These are phyloP conservation scores for Acanthamoeba castellanii DNA, from an alignment of 208 protist genomes.

Conservation along the genomic window DNA sequence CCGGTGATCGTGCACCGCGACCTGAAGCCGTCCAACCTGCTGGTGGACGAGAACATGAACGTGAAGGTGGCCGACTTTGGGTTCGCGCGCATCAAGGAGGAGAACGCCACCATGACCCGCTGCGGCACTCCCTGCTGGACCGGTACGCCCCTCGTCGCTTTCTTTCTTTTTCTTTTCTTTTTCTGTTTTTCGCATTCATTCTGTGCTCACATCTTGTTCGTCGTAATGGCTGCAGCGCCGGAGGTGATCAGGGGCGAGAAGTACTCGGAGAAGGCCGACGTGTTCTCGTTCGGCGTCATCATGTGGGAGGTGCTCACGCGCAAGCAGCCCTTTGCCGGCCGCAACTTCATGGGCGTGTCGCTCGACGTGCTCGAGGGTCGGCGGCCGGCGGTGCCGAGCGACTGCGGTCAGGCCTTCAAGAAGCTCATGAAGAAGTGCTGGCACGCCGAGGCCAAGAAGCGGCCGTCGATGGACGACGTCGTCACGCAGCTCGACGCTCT, in stretches of 20 bases:
- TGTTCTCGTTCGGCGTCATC: slow-evolving; percentile 81
- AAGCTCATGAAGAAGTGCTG: background rate
- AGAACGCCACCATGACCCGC: slow-evolving; percentile 74
- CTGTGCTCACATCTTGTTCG: slow-evolving; percentile 81
- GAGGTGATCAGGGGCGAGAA: slow-evolving; percentile 79
- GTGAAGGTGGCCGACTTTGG: slow-evolving; percentile 87
- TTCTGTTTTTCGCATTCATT: background rate
- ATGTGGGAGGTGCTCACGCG: slow-evolving; percentile 48
- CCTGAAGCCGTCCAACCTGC: slow-evolving; percentile 37
- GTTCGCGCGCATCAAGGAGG: slow-evolving; percentile 67
- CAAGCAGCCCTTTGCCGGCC: background rate
- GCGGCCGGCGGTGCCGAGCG: background rate
- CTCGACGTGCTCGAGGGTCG: slow-evolving; percentile 10
- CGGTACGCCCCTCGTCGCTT: no score
- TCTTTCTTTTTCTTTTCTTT: background rate
- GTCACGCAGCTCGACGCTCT: no score
- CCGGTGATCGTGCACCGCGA: background rate
- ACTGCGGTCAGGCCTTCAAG: background rate
- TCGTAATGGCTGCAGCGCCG: slow-evolving; percentile 75
- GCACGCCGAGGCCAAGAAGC: background rate
- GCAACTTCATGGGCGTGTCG: slow-evolving; percentile 15
- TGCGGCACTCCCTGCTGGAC: background rate
- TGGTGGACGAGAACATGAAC: slow-evolving; percentile 72
- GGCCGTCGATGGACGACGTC: background rate
- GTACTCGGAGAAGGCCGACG: slow-evolving; percentile 83